Conservation (phyloP, 257 asterid genomes). For the Petunia axillaris region DNA sequence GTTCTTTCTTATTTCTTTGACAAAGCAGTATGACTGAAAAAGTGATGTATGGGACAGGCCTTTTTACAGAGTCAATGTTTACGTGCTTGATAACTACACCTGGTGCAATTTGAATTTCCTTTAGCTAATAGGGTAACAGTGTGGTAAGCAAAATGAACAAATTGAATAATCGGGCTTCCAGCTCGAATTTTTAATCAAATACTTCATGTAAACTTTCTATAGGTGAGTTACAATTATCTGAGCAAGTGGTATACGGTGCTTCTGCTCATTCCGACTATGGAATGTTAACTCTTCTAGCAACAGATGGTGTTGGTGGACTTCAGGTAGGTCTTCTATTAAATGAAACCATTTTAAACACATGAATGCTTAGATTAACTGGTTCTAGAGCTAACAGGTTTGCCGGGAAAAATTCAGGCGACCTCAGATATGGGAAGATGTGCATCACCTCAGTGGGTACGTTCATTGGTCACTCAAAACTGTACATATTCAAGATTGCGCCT, state of each 20-base stretch:
- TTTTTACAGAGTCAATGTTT: background rate
- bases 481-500: background rate
- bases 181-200: background rate
- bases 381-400: slow-evolving; percentile 50
- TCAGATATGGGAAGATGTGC: slow-evolving; percentile 63
- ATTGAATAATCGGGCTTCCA: slow-evolving; percentile 1
- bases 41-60: background rate
- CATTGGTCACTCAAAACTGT: background rate
- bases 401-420: slow-evolving; percentile 52
- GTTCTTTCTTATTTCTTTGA: slow-evolving; percentile 16
- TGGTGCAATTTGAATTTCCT: slow-evolving; percentile 3
- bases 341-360: background rate
- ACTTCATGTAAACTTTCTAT: background rate
- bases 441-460: slow-evolving; percentile 53
- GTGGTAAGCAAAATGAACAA: background rate
- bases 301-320: slow-evolving; percentile 60
- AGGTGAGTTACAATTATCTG: slow-evolving; percentile 42
- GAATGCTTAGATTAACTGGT: background rate
- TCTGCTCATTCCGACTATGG: slow-evolving; percentile 80
- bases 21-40: background rate
- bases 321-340: slow-evolving; percentile 42
- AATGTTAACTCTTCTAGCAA: slow-evolving; percentile 62
- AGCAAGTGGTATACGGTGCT: slow-evolving; percentile 54
- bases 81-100: background rate
- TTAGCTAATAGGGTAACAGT: background rate